A percentile compares a stretch with the other conserved stretches of the same genome.
Evolutionary conservation across 768 basidiomycete genomes (phyloP).

Genomic region (Tylopilus balloui): DNA sequence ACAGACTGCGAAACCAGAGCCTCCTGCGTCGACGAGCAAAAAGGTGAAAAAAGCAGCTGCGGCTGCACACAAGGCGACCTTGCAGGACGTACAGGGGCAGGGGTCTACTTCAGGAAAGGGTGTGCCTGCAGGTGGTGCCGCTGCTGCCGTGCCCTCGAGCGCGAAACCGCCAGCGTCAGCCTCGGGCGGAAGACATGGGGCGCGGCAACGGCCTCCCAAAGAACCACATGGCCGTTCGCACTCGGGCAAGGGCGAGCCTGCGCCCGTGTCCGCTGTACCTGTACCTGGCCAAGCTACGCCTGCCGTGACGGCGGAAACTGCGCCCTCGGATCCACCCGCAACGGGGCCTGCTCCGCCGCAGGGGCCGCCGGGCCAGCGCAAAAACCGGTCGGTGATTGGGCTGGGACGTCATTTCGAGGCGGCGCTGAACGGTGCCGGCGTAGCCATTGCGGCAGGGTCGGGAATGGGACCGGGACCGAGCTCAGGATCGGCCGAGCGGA

Average conservation of each 20-base stretch:
- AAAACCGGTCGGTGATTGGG: slow-evolving; percentile 56
- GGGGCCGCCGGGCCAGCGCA: slow-evolving; percentile 29
- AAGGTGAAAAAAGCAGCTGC: slow-evolving; percentile 31
- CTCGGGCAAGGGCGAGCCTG: slow-evolving; percentile 6
- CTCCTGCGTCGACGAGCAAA: slow-evolving; percentile 30
- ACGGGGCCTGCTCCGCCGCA: background rate
- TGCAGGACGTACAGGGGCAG: background rate
- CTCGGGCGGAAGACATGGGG: background rate
- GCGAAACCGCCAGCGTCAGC: slow-evolving; percentile 11
- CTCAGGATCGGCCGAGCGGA: slow-evolving; percentile 27
- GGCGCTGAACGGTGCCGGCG: slow-evolving; percentile 62
- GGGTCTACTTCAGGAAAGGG: background rate
- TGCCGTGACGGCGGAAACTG: slow-evolving; percentile 1
- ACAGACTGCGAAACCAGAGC: slow-evolving; percentile 30
- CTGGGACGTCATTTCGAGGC: slow-evolving; percentile 68
- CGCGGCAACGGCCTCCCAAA: slow-evolving; percentile 17
- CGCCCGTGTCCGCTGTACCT: background rate
- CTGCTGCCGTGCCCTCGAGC: slow-evolving; percentile 8
- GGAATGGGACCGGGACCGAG: no score
- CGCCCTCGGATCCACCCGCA: slow-evolving; percentile 8
- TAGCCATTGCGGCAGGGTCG: slow-evolving; percentile 25
- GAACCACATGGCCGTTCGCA: slow-evolving; percentile 19
- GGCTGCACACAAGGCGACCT: slow-evolving; percentile 18
- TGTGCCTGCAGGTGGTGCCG: slow-evolving; percentile 1
- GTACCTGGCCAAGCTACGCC: background rate